Conservation (phyloP, 1,139 yeast genomes). For the Wickerhamiella infanticola region DNA sequence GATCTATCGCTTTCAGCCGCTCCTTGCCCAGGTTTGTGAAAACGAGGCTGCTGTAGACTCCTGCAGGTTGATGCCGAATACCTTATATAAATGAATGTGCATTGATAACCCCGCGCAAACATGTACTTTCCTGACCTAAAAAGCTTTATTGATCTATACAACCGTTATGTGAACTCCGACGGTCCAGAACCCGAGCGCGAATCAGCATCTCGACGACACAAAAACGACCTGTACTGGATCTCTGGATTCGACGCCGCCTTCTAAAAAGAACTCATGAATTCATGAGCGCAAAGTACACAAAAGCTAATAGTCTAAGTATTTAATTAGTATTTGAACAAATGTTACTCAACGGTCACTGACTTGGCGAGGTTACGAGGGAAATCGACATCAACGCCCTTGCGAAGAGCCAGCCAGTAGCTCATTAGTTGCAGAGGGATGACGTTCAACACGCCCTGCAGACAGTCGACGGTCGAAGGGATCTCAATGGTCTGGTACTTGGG, state of each 20-base stretch:
- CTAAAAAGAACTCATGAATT: not conserved
- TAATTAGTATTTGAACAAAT: not conserved
- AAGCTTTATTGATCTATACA: not conserved
- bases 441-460: conserved; percentile 90
- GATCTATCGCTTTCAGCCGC: too few species aligned
- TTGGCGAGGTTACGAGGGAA: conserved; percentile 98
- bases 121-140: too few species aligned
- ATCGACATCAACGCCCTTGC: conserved; percentile 92
- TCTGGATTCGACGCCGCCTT: not conserved
- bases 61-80: too few species aligned
- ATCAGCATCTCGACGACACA: not conserved
- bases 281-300: not conserved
- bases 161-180: not conserved
- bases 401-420: conserved; percentile 94
- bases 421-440: conserved; percentile 91
- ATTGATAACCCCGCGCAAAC: too few species aligned
- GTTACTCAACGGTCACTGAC: conserved; percentile 85
- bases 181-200: not conserved
- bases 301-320: not conserved
- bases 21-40: too few species aligned
- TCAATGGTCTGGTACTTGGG: conserved; percentile 40
- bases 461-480: conserved; percentile 92
- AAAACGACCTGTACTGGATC: not conserved
- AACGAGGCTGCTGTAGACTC: too few species aligned
- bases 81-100: too few species aligned